phyloP scores from a whole-genome alignment of 164 flowering plant genomes.

The Amborella trichopoda region DNA sequence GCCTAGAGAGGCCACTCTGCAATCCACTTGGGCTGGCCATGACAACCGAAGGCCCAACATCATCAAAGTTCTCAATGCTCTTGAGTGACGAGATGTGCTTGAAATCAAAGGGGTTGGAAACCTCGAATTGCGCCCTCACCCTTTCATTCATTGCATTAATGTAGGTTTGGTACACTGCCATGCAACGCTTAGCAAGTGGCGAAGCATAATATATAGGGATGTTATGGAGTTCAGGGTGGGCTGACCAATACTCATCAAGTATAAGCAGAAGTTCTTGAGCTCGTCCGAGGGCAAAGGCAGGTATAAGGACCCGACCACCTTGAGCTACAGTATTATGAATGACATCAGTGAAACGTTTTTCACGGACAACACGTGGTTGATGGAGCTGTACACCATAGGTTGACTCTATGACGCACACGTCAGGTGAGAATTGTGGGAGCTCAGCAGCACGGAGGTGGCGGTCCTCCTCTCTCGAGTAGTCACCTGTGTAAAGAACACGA shows the following conservation, averaged over 20 bases:
- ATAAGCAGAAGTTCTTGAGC: conserved; percentile 94
- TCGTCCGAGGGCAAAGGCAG: conserved; percentile 95
- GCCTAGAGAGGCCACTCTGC: conserved; percentile 89
- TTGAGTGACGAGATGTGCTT: conserved; percentile 72
- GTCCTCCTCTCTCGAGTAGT: conserved; percentile 94
- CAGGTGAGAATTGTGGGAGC: conserved; percentile 86
- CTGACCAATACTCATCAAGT: conserved; percentile 93
- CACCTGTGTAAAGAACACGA: conserved; percentile 92
- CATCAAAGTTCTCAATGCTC: conserved; percentile 76
- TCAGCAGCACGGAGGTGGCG: conserved; percentile 98
- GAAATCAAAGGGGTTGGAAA: conserved; percentile 82
- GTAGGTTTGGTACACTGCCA: conserved; percentile 93
- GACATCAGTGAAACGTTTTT: conserved; percentile 89
- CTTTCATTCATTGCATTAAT: conserved; percentile 92
- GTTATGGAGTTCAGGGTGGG: conserved; percentile 82
- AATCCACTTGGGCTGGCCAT: conserved; percentile 95
- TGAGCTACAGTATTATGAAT: conserved; percentile 72
- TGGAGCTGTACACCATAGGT: conserved; percentile 96
- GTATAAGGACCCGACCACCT: conserved; percentile 95
- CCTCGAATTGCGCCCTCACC: conserved; percentile 68
- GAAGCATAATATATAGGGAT: conserved; percentile 96
- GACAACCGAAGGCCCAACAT: conserved; percentile 93
- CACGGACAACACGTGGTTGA: conserved; percentile 73
- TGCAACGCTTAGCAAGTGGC: conserved; percentile 90
- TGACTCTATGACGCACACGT: conserved; percentile 86